Conservation (phyloP, 768 basidiomycete species). For the Kockovaella imperatae region DNA sequence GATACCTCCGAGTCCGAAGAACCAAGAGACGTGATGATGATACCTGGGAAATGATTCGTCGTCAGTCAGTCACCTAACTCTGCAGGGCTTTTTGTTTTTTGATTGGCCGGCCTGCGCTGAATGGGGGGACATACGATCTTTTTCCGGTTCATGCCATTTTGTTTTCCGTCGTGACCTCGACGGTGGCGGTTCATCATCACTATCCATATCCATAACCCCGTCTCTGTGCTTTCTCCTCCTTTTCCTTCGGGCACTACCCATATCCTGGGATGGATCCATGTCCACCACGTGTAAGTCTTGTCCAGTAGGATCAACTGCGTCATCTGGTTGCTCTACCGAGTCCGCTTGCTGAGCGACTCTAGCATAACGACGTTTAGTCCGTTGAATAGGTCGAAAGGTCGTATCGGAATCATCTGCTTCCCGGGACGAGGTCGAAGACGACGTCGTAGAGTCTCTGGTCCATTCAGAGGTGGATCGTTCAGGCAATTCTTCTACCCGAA, state of each 20-base stretch:
- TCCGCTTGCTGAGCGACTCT: neutral
- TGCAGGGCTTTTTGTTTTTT: neutral
- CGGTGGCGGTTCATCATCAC: neutral
- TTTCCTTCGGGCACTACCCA: neutral
- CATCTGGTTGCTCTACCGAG: neutral
- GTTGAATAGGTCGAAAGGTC: neutral
- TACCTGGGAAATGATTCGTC: constrained; percentile 15
- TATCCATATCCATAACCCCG: constrained; percentile 24
- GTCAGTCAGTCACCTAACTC: neutral
- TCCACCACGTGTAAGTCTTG: neutral
- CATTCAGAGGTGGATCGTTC: neutral
- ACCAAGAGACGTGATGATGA: constrained; percentile 29
- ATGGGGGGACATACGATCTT: constrained; percentile 37
- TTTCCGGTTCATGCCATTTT: constrained; percentile 34
- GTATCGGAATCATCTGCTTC: constrained; percentile 9
- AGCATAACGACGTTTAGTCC: neutral
- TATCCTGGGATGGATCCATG: neutral
- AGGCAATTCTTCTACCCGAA: constrained; percentile 5
- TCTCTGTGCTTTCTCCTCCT: constrained; percentile 4
- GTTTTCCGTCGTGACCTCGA: constrained; percentile 6
- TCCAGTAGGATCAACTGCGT: neutral
- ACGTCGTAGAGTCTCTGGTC: neutral
- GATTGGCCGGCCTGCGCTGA: no score
- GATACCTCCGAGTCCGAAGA: constrained; percentile 10
- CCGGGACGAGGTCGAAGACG: neutral